phyloP scores from a whole-genome alignment of 805 yeast genomes.

The Komagataella mondaviorum region DNA sequence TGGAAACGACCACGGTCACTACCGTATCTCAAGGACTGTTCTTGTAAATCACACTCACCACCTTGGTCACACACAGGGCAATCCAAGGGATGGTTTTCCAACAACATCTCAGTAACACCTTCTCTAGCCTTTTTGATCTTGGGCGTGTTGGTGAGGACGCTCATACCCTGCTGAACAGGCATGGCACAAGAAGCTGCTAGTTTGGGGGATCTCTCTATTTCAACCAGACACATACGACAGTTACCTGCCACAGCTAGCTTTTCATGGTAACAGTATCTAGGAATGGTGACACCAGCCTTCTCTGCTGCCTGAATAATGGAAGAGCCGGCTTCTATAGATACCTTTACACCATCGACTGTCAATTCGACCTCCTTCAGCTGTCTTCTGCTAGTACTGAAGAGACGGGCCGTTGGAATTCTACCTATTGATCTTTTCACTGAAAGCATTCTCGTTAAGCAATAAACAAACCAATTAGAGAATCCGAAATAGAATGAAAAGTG shows the following conservation, averaged over 20 bases:
- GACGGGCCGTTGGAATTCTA: neutral
- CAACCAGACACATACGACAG: conserved; percentile 89
- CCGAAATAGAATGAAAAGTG: neutral
- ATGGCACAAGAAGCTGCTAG: conserved; percentile 84
- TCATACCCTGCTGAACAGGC: conserved; percentile 89
- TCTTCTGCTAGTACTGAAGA: neutral
- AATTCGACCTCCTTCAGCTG: conserved; percentile 6
- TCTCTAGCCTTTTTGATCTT: conserved; percentile 75
- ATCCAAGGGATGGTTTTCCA: conserved; percentile 84
- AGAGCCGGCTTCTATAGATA: conserved; percentile 73
- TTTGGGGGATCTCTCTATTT: conserved; percentile 80
- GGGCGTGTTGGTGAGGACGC: conserved; percentile 65
- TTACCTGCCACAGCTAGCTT: conserved; percentile 85
- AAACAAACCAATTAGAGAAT: neutral
- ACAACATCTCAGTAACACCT: conserved; percentile 80
- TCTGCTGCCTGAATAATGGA: conserved; percentile 87
- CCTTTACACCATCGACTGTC: conserved; percentile 58
- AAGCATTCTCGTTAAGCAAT: neutral
- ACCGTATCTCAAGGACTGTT: conserved; percentile 74
- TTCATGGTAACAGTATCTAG: conserved; percentile 87
- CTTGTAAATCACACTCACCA: conserved; percentile 89
- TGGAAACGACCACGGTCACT: conserved; percentile 76
- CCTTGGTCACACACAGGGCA: conserved; percentile 93
- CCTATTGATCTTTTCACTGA: neutral
- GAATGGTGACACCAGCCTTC: conserved; percentile 78